A percentile compares a stretch with the other conserved stretches of the same genome.
phyloP scores from a whole-genome alignment of 768 basidiomycete genomes.

The Pholiota conissans region DNA sequence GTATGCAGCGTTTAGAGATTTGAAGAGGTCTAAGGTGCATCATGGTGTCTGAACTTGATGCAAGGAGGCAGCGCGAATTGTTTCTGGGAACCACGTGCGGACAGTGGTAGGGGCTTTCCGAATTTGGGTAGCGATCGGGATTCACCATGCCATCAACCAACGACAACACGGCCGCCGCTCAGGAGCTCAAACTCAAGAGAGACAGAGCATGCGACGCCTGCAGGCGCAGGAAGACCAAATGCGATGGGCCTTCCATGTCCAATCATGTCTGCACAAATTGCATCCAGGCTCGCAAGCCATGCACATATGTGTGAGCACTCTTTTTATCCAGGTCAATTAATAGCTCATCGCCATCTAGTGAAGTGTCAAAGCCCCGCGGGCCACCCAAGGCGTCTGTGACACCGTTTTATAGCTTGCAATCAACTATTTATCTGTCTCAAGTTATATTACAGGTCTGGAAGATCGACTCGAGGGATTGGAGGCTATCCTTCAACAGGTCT shows the following conservation, averaged over 20 bases:
- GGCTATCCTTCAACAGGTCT: conserved; percentile 49
- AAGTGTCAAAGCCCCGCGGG: conserved; percentile 62
- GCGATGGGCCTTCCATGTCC: conserved; percentile 55
- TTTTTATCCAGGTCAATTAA: background rate
- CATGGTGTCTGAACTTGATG: conserved; percentile 3
- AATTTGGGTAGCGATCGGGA: too few species aligned
- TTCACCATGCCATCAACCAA: conserved; percentile 14
- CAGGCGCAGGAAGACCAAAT: conserved; percentile 57
- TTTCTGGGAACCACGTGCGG: background rate
- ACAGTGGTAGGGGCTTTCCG: background rate
- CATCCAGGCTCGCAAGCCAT: conserved; percentile 45
- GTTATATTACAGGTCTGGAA: conserved; percentile 60
- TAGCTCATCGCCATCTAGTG: conserved; percentile 33
- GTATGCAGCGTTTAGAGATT: conserved; percentile 9
- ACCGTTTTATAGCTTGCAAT: background rate
- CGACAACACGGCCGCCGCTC: conserved; percentile 8
- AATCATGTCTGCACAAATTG: conserved; percentile 62
- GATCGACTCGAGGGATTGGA: conserved; percentile 60
- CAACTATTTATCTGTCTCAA: conserved; percentile 19
- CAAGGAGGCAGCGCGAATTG: background rate
- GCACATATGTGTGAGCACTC: conserved; percentile 57
- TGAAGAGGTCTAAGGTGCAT: background rate
- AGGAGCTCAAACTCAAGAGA: conserved; percentile 42
- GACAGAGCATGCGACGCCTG: conserved; percentile 64
- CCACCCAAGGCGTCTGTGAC: conserved; percentile 65